Evolutionary conservation across 202 grass and related monocot genomes (phyloP).

Genomic region (Carex arenaria): DNA sequence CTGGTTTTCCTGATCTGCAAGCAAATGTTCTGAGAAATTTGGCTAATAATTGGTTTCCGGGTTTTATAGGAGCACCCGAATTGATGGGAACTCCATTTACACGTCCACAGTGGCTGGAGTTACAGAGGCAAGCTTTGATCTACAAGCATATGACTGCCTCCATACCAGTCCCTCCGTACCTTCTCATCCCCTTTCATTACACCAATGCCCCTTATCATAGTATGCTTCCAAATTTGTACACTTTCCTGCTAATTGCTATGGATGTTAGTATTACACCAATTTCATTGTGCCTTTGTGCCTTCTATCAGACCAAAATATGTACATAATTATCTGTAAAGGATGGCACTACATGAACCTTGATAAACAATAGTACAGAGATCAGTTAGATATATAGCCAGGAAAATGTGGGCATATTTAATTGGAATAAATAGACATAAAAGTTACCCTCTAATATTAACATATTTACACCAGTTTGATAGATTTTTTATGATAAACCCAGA

Average conservation of each 20-base stretch:
- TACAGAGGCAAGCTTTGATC: slow-evolving; percentile 30
- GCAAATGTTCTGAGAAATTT: neutral
- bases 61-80: neutral
- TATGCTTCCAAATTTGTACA: neutral
- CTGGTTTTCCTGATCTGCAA: neutral
- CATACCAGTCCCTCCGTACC: slow-evolving; percentile 25
- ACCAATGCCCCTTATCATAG: neutral
- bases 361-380: neutral
- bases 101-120: slow-evolving; percentile 23
- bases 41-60: neutral
- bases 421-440: neutral
- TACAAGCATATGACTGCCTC: slow-evolving; percentile 28
- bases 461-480: neutral
- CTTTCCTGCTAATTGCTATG: neutral
- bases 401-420: neutral
- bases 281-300: neutral
- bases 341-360: neutral
- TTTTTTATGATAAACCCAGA: neutral
- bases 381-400: neutral
- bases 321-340: neutral
- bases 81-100: slow-evolving; percentile 16
- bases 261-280: neutral
- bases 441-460: neutral
- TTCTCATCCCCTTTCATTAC: slow-evolving; percentile 22
- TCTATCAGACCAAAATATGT: neutral